These are phyloP conservation scores for Colletotrichum echinochloae DNA, from an alignment of 2,329 filamentous ascomycete genomes.

Conservation along the genomic window DNA sequence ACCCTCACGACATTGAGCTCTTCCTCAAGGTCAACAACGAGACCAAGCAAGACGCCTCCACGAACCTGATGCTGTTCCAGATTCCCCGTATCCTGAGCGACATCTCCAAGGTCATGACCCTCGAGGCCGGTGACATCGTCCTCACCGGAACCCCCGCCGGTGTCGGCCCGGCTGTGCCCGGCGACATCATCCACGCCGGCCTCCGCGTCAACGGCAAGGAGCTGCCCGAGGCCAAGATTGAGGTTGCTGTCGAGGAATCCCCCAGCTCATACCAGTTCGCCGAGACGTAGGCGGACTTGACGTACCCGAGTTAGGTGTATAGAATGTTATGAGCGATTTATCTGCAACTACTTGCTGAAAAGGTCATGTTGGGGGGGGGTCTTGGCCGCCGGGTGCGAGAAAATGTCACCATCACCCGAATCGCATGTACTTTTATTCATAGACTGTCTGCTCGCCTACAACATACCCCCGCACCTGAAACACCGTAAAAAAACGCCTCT, in stretches of 20 bases:
- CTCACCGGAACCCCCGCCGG: conserved; percentile 98
- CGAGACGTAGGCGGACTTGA: conserved; percentile 68
- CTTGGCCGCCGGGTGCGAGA: neutral
- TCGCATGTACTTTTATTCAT: conserved; percentile 31
- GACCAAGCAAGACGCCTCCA: conserved; percentile 85
- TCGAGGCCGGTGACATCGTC: conserved; percentile 92
- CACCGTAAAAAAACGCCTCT: neutral
- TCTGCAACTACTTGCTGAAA: neutral
- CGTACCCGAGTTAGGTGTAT: neutral
- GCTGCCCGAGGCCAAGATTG: conserved; percentile 84
- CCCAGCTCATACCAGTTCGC: conserved; percentile 81
- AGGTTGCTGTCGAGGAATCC: conserved; percentile 85
- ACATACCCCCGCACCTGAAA: conserved; percentile 6
- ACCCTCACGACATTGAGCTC: conserved; percentile 90
- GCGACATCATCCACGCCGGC: conserved; percentile 88
- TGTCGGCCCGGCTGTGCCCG: conserved; percentile 85
- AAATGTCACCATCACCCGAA: conserved; percentile 9
- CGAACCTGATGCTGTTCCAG: conserved; percentile 92
- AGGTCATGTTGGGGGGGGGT: neutral
- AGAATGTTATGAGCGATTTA: conserved; percentile 10
- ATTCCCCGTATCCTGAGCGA: conserved; percentile 90
- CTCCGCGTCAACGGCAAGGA: conserved; percentile 84
- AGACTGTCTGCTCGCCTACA: conserved; percentile 29
- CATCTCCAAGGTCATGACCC: conserved; percentile 94
- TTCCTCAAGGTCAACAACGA: conserved; percentile 87